Evolutionary conservation across 179 eudicot species (phyloP), one percentile per base, ranked within the genome.

Genomic region (Drosera spatulata): DNA sequence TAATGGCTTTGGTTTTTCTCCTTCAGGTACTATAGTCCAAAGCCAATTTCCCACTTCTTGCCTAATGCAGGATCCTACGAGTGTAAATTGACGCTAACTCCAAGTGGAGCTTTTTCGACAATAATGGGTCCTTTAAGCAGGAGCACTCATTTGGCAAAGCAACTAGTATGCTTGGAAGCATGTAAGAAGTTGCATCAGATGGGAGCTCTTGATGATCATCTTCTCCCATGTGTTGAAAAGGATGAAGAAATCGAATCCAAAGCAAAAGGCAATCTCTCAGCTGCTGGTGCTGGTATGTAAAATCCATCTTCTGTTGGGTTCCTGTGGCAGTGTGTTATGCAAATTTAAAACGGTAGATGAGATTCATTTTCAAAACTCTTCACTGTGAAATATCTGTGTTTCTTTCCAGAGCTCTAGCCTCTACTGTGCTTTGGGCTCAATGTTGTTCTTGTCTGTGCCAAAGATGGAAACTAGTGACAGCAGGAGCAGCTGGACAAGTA

Each of bases 181-280:
- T 87, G 82, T 69, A 82, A 85, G 63, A 77, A 73, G 70, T 65
- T 85, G 77, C 87, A 77, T 59, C 67, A 67, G 74, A 69, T 81
- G 86, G 88, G 82, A 42, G 83, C 78, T 46, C 76, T 85, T 61
- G 66, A 75, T 70, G 82, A 84, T 68, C 73, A 71, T 75, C 77
- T 79, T 51, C 70, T 80, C 65, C 81, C 85, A 66, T 42, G 50
- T 11, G 69, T 40, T 55, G 83, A 78, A 71, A 64, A 14, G 69
- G 55, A 65, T 39, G 62, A 65, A 39, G 65, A 74, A 60, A 71
- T 60, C 62, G 78, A 78, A 60, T 64, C 60, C 10, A 48, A 63
- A 50, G 51, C 67, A 65, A 65, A 75, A 69, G 70, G 6, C 45
- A 54, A 44, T 50, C 65, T 58, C 61, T 65, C 69, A 61, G 68